These are phyloP conservation scores for Fraxinus ornus DNA, from an alignment of 305 asterid genomes.

Conservation along the genomic window DNA sequence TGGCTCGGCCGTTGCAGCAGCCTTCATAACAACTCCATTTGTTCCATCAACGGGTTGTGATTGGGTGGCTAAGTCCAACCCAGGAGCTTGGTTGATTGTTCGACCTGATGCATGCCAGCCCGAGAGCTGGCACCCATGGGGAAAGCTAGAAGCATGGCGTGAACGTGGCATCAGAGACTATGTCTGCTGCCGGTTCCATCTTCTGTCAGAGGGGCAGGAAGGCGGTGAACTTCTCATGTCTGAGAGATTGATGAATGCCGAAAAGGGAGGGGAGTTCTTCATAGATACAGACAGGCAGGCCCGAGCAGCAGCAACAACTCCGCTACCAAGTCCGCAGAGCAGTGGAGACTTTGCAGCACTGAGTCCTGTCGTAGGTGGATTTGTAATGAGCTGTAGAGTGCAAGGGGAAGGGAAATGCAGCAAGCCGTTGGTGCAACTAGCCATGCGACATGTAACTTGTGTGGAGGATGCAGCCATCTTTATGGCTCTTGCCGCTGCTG, in stretches of 20 bases:
- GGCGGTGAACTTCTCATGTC: constrained; percentile 74
- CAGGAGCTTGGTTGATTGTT: constrained; percentile 96
- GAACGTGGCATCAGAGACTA: constrained; percentile 72
- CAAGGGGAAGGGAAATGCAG: constrained; percentile 79
- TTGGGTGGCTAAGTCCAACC: constrained; percentile 92
- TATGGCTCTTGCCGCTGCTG: constrained; percentile 93
- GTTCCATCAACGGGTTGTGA: constrained; percentile 92
- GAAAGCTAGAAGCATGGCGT: constrained; percentile 96
- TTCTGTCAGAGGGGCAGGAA: constrained; percentile 63
- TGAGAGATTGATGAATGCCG: constrained; percentile 62
- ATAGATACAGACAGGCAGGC: constrained; percentile 74
- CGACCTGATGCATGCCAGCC: constrained; percentile 72
- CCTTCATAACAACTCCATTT: constrained; percentile 86
- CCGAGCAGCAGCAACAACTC: constrained; percentile 40
- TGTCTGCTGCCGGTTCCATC: constrained; percentile 77
- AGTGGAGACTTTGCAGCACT: constrained; percentile 72
- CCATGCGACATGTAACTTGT: constrained; percentile 78
- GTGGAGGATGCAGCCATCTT: constrained; percentile 93
- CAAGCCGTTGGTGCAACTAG: constrained; percentile 78
- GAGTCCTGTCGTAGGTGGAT: constrained; percentile 65
- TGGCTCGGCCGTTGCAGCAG: constrained; percentile 90
- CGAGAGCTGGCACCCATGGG: constrained; percentile 96
- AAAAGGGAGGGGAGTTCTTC: constrained; percentile 82
- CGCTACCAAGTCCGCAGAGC: constrained; percentile 74
- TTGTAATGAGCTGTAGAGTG: constrained; percentile 85